These are phyloP conservation scores for Cercospora janseana DNA, from an alignment of 2,329 filamentous ascomycete species.

Conservation along the genomic window DNA sequence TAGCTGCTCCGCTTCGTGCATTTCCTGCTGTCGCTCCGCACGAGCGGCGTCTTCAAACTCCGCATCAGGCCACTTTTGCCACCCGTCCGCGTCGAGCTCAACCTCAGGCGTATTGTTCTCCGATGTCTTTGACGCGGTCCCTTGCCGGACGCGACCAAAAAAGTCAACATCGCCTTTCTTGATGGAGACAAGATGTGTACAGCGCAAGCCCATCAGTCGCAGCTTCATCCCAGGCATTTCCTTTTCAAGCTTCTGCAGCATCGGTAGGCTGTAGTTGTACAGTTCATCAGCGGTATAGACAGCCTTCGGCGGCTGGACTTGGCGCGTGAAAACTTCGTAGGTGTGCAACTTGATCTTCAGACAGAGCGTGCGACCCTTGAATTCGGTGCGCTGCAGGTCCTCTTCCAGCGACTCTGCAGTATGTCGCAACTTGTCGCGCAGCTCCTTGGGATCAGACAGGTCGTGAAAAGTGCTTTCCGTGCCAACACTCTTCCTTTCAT, in stretches of 20 bases:
- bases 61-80: conserved; percentile 68
- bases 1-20: conserved; percentile 60
- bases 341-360: conserved; percentile 93
- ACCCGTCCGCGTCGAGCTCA: conserved; percentile 52
- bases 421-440: conserved; percentile 74
- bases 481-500: conserved; percentile 88
- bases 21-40: conserved; percentile 59
- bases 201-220: conserved; percentile 82
- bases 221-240: conserved; percentile 77
- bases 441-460: conserved; percentile 63
- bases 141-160: conserved; percentile 58
- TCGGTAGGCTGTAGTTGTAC: conserved; percentile 76
- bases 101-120: conserved; percentile 37
- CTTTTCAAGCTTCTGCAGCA: conserved; percentile 78
- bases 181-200: conserved; percentile 81
- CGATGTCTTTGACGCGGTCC: conserved; percentile 30
- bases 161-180: conserved; percentile 79
- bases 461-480: conserved; percentile 91
- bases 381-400: conserved; percentile 74
- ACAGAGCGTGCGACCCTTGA: conserved; percentile 86
- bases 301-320: conserved; percentile 70
- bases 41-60: conserved; percentile 62
- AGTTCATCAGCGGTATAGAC: conserved; percentile 75
- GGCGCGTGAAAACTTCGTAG: conserved; percentile 85
- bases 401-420: conserved; percentile 84